These are phyloP conservation scores for Monilinia aucupariae DNA, from an alignment of 2,329 filamentous ascomycete species.

Conservation along the genomic window DNA sequence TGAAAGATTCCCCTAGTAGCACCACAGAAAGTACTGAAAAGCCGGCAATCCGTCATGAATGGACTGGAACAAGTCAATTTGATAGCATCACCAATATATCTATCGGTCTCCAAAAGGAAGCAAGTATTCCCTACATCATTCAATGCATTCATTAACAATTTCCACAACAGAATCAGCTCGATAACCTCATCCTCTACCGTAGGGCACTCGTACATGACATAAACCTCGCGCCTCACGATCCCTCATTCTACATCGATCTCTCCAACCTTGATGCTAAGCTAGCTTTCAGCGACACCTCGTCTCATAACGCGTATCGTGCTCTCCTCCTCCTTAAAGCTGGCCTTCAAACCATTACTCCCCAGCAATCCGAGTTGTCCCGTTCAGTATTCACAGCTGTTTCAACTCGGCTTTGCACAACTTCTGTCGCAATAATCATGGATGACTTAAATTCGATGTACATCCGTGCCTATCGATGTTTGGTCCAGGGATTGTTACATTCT, in stretches of 20 bases:
- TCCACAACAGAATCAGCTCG: slow-evolving; percentile 18
- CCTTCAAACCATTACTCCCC: slow-evolving; percentile 5
- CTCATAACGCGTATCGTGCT: slow-evolving; percentile 22
- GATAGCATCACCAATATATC: background rate
- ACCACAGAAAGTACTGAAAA: background rate
- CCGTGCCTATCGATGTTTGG: slow-evolving; percentile 21
- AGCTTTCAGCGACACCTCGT: slow-evolving; percentile 28
- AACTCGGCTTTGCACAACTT: background rate
- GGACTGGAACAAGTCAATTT: slow-evolving; percentile 26
- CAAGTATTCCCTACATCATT: slow-evolving; percentile 1
- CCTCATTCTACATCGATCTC: slow-evolving; percentile 21
- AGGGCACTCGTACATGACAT: slow-evolving; percentile 17
- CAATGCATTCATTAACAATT: background rate
- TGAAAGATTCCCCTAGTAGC: background rate
- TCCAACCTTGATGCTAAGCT: slow-evolving; percentile 19
- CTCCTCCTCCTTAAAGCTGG: slow-evolving; percentile 25
- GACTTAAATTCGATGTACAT: slow-evolving; percentile 19
- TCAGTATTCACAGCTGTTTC: slow-evolving; percentile 15
- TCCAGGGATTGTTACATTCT: slow-evolving; percentile 21
- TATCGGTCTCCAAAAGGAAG: slow-evolving; percentile 19
- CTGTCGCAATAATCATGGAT: slow-evolving; percentile 17
- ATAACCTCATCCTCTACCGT: slow-evolving; percentile 18
- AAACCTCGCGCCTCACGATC: slow-evolving; percentile 22
- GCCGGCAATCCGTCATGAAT: slow-evolving; percentile 21
- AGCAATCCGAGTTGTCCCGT: background rate